Evolutionary conservation across 805 yeast species (phyloP), one percentile per base, ranked within the genome.

Genomic region (Lipomyces mesembrius): DNA sequence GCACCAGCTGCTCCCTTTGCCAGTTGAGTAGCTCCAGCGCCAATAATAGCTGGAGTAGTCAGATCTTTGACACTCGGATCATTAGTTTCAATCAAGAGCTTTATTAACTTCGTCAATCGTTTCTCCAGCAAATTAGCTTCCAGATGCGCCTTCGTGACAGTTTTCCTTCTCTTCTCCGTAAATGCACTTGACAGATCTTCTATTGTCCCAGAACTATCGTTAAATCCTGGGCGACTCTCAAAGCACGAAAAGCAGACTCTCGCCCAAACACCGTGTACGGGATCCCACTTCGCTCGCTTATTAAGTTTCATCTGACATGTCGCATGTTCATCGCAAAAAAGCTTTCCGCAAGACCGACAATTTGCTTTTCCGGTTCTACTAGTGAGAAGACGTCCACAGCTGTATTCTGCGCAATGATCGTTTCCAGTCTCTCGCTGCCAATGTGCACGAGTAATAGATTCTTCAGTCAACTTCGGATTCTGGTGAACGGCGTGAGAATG

Each of bases 271-370:
- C 95, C 94, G 60, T 76, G 69, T 0, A 67, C 63, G 0, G 84
- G 79, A 65, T 83, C 85, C 67, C 84, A 84, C 9, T 79, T 71
- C 0, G 88, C 86, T 1, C 78, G 72, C n/a, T 76, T 72, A 67
- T 83, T 77, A 20, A 92, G 77, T 72, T 82, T 84, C 57, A 86
- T 81, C 61, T 82, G 80, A 71, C 81, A 87, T 61, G 79, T 75
- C 2, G 92, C 81, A 77, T 92, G 97, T 35, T 75, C 77, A 66
- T 83, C 83, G 75, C 97, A 92, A 74, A 78, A 91, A 20, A 92
- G 75, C 32, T 80, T 74, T 0, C 97, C 97, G 78, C 97, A 92
- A 71, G 84, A 84, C 29, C 94, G 79, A 77, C 97, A 91, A 75
- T 91, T 88, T 5, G 85, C 85, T 1, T 83, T 77, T 0, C 90